Conservation (phyloP, 805 yeast genomes). For the Ogataea thermomethanolica region DNA sequence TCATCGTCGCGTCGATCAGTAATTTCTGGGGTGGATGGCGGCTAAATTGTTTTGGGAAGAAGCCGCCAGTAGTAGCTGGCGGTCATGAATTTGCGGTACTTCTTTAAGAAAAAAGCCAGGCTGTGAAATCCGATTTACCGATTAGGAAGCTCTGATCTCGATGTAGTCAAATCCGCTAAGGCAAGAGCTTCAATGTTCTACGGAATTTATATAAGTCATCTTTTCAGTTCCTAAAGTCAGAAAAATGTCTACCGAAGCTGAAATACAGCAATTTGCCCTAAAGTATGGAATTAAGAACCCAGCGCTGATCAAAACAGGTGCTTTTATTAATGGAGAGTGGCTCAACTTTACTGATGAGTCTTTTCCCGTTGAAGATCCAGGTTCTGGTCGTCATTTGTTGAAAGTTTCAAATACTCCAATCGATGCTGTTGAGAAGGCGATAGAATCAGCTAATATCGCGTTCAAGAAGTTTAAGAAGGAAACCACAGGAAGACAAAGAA, state of each 20-base stretch:
- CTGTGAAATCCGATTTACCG: constrained; percentile 4
- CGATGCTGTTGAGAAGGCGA: constrained; percentile 51
- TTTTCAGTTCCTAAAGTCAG: neutral
- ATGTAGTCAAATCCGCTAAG: too few species aligned
- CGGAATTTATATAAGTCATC: neutral
- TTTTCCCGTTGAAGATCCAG: constrained; percentile 77
- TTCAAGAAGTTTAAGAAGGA: constrained; percentile 47
- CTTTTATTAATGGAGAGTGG: constrained; percentile 77
- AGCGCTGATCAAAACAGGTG: constrained; percentile 54
- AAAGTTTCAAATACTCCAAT: constrained; percentile 51
- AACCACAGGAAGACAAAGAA: constrained; percentile 55
- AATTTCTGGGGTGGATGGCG: neutral
- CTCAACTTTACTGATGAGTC: constrained; percentile 37
- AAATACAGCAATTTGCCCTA: constrained; percentile 27
- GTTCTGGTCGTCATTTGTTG: constrained; percentile 49
- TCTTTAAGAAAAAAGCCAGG: neutral
- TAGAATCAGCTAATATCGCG: constrained; percentile 50
- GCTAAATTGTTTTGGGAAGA: neutral
- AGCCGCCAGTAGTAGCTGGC: neutral
- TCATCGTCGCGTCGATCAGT: too few species aligned
- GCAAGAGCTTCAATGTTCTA: neutral
- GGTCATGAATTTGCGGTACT: neutral
- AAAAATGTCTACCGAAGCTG: constrained; percentile 27
- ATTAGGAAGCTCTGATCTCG: constrained; percentile 5
- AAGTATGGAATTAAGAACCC: constrained; percentile 40